Base-by-base conservation (phyloP, 257 asterid species). In the Hygrophila difformis region DNA sequence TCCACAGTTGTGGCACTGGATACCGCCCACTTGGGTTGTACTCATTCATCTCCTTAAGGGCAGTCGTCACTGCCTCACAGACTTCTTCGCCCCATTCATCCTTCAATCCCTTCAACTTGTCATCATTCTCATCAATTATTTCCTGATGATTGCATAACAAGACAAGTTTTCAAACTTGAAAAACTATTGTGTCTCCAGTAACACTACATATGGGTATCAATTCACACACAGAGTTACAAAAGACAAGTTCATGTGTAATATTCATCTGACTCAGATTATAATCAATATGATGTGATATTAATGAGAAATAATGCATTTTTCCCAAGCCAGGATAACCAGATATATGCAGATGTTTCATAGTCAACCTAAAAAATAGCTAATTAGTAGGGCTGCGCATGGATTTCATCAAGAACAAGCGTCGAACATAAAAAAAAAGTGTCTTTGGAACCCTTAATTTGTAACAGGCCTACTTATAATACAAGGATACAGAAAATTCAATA, bases 1-100 rank as follows among this genome's bases (percentile, higher is more conserved):
- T 74, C 88, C 88, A 78, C 41, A 78, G 54, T 55, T 66, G 76
- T 2, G 61, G 61, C 13, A 78, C 71, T 3, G 84, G 78, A 53
- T 75, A 75, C 58, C 88, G 61, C 24, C 88, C 88, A 40, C 88
- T 78, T 11, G 84, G 78, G 53, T 78, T 78, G 63, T 72, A 71
- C 42, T 61, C 70, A 15, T 75, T 78, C 63, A 78, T 12, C 67
- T 78, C 84, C 26, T 47, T 44, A 42, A 78, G 68, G 7, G 81
- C 88, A 10, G 22, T 62, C 2, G 54, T 62, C 38, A 75, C 72
- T 20, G 62, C 51, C 37, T 46, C 55, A 22, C 57, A 69, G 22
- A 69, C 74, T 47, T 57, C 72, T 1, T 69, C 70, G 2, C 88
- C 78, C 13, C 51, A 39, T 18, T 69, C 73, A 18, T 13, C 20